Evolutionary conservation across 202 grass and related monocot genomes (phyloP), one percentile per base, ranked within the genome.

Genomic region (Dendrocalamus latiflorus): DNA sequence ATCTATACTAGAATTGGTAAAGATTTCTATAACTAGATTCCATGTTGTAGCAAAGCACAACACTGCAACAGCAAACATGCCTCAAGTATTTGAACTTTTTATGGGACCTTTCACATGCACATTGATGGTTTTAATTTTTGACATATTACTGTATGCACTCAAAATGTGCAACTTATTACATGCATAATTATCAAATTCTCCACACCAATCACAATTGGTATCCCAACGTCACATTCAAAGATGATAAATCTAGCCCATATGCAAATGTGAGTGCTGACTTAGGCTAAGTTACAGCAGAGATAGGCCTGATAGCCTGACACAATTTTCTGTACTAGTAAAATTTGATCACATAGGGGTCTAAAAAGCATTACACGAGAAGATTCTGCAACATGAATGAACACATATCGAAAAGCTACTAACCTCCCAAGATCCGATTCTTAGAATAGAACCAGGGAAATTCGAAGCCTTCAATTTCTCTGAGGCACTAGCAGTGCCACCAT

Each of bases 351-450:
- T 28, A 10, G 4, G 25, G 37, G 13, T 24, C 33, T 39, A 55
- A 20, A 34, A 25, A 48, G 33, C 20, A 51, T 61, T 51, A 63
- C n/a, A 63, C 1, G 7, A 25, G 58, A 56, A 44, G 59, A 66
- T 3, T 39, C 54, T 18, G 7, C 11, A 79, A 6, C 9, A 55
- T 1, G 0, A 44, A 38, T 75, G 47, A 20, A 41, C 18, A 77
- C 54, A 78, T 16, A 14, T 30, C 1, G 14, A 13, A 77, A 54
- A 48, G 9, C 3, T 13, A 54, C 85, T 73, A 54, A 97, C 94
- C 91, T 97, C 94, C 89, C 91, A 97, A 85, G 84, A 72, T 25
- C 94, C 94, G 1, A 97, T 97, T 61, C 83, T 91, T 60, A 97
- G 83, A 88, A 97, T 20, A 65, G 91, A 92, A 83, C 83, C 85